Conservation (phyloP, 2,329 filamentous ascomycete genomes). For the Pseudocercospora cruenta region DNA sequence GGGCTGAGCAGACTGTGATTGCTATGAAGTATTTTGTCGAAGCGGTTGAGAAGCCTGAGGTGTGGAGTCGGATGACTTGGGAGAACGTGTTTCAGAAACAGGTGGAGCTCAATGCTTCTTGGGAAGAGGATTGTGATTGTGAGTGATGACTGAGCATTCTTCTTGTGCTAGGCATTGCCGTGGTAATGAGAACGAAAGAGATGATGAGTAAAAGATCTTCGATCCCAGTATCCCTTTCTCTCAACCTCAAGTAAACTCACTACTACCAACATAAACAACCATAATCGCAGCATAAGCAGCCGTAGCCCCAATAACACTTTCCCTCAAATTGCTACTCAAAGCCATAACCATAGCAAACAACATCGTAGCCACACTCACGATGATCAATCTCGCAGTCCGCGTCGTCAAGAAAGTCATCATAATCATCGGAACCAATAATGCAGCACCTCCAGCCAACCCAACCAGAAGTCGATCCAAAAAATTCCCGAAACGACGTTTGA, state of each 20-base stretch:
- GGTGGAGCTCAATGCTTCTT: conserved; percentile 29
- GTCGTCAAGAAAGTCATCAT: conserved; percentile 16
- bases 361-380: conserved; percentile 18
- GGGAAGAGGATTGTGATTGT: background rate
- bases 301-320: conserved; percentile 15
- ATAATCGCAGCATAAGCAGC: conserved; percentile 22
- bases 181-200: too few relatives aligned
- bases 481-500: conserved; percentile 18
- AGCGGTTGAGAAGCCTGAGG: conserved; percentile 48
- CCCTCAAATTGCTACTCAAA: conserved; percentile 8
- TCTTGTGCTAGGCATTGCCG: too few relatives aligned
- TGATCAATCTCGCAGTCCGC: conserved; percentile 15
- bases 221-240: too few relatives aligned
- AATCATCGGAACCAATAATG: conserved; percentile 20
- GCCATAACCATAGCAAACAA: conserved; percentile 11
- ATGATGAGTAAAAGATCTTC: too few relatives aligned
- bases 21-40: conserved; percentile 58
- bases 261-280: conserved; percentile 21
- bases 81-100: conserved; percentile 32
- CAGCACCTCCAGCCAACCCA: conserved; percentile 10
- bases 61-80: conserved; percentile 50
- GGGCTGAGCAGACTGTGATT: conserved; percentile 56
- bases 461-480: conserved; percentile 14
- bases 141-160: too few relatives aligned
- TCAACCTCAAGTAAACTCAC: background rate